These are phyloP conservation scores for Candida koratica DNA, from an alignment of 805 yeast genomes.

Conservation along the genomic window DNA sequence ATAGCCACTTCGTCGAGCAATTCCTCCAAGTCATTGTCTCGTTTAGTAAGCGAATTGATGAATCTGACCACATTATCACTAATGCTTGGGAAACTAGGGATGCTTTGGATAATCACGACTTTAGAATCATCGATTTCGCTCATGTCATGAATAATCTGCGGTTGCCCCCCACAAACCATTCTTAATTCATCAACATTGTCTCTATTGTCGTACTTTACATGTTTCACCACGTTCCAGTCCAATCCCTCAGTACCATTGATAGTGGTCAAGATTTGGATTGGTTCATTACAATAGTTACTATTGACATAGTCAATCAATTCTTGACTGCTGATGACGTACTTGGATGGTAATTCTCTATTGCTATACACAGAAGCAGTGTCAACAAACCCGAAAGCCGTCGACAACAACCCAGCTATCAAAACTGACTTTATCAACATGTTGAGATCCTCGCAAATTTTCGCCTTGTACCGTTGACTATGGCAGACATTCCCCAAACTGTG, in stretches of 20 bases:
- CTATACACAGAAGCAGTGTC: constrained; percentile 18
- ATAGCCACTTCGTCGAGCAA: constrained; percentile 1
- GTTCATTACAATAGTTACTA: constrained; percentile 8
- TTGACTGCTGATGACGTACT: constrained; percentile 18
- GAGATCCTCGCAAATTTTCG: constrained; percentile 12
- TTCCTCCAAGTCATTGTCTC: constrained; percentile 11
- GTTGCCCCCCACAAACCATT: constrained; percentile 6
- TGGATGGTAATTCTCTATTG: constrained; percentile 6
- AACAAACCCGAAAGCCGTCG: constrained; percentile 17
- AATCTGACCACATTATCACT: constrained; percentile 3
- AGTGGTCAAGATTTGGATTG: constrained; percentile 3
- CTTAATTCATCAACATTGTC: constrained; percentile 1
- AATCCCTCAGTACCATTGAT: background rate
- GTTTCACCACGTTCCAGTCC: background rate
- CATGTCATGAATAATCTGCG: constrained; percentile 1
- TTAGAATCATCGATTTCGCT: background rate
- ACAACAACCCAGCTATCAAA: constrained; percentile 2
- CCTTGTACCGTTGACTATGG: constrained; percentile 8
- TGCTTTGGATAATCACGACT: constrained; percentile 4
- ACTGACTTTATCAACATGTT: constrained; percentile 10
- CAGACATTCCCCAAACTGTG: constrained; percentile 51
- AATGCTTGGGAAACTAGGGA: constrained; percentile 5
- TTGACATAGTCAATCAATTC: constrained; percentile 14
- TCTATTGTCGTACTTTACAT: constrained; percentile 5
- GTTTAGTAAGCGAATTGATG: constrained; percentile 16